Evolutionary conservation across 306 rosid genomes (phyloP), one percentile per base, ranked within the genome.

Genomic region (Heteromeles arbutifolia): DNA sequence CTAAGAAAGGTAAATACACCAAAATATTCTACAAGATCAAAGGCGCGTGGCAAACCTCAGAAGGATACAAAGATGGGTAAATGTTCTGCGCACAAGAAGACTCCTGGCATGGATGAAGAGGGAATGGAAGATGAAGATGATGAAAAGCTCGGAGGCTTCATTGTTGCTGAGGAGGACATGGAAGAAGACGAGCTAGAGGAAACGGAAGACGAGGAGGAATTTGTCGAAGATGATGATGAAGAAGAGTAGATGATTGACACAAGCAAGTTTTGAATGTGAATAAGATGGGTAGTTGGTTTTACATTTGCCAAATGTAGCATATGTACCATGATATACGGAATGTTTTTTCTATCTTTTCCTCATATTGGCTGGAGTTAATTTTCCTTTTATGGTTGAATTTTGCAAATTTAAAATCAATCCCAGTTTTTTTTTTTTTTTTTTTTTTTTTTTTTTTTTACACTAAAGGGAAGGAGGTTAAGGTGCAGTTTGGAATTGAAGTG

Each of bases 61-160:
- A 78, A 63, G 70, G 70, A 74, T 56, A 43, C 70, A 32, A 81
- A 79, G 72, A 79, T 61, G 63, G 28, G 82, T 75, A 67, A 19
- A 76, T 74, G 13, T 48, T 84, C 78, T 76, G 63, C 13, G 19
- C 81, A n/a, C 77, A 88, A 77, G 84, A 87, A 86, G 71, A 62
- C 70, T 32, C 4, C 74, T 22, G 26, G n/a, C 52, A 84, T 50
- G 43, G 69, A 68, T 44, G 54, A 62, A 31, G 80, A 79, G 74
- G 72, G 58, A 45, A 65, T 53, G 66, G 89, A 79, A 21, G 75
- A 81, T 37, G 90, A 81, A 5, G 83, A 82, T 6, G 87, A 78
- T 14, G 93, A 86, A 81, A 87, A 88, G 43, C 88, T 91, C 1
- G 92, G 93, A 69, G 90, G 93, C 62, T 91, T 91, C 85, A 84